Conservation (phyloP, 805 yeast genomes). For the Kodamaea jinghongensis region DNA sequence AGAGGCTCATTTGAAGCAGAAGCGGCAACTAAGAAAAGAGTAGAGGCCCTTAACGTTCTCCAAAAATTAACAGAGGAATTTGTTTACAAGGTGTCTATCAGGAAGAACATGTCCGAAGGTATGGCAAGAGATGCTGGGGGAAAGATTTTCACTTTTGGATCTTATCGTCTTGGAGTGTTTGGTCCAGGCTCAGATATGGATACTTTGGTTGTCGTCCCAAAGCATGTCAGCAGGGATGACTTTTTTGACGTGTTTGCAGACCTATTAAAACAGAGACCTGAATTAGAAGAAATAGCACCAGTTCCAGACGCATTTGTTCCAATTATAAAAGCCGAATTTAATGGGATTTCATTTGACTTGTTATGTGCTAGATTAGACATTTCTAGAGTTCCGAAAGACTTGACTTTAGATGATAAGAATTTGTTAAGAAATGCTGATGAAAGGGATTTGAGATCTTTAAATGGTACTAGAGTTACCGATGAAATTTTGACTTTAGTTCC, state of each 20-base stretch:
- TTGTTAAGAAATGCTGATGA: constrained; percentile 86
- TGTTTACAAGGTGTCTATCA: constrained; percentile 75
- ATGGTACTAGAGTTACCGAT: constrained; percentile 97
- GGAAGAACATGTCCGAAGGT: constrained; percentile 92
- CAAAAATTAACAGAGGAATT: constrained; percentile 78
- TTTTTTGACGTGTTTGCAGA: constrained; percentile 80
- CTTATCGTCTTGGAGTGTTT: constrained; percentile 91
- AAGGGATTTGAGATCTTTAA: constrained; percentile 81
- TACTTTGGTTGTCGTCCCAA: constrained; percentile 94
- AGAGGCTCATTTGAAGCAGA: constrained; percentile 91
- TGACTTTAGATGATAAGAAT: constrained; percentile 82
- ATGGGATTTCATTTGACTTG: constrained; percentile 91
- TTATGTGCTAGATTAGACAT: constrained; percentile 80
- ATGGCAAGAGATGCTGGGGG: constrained; percentile 99
- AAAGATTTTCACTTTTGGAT: constrained; percentile 93
- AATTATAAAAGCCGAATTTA: constrained; percentile 82
- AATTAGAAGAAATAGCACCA: constrained; percentile 84
- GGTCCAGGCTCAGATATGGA: constrained; percentile 99
- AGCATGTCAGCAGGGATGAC: constrained; percentile 87
- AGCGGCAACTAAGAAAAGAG: constrained; percentile 76
- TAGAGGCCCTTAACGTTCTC: constrained; percentile 63
- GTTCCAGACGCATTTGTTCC: constrained; percentile 99
- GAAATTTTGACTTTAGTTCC: constrained; percentile 89
- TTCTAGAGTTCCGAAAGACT: constrained; percentile 73
- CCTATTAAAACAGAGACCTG: constrained; percentile 68